Evolutionary conservation across 1,139 yeast species (phyloP), one percentile per base, ranked within the genome.

Genomic region (Lodderomyces elongisporus): DNA sequence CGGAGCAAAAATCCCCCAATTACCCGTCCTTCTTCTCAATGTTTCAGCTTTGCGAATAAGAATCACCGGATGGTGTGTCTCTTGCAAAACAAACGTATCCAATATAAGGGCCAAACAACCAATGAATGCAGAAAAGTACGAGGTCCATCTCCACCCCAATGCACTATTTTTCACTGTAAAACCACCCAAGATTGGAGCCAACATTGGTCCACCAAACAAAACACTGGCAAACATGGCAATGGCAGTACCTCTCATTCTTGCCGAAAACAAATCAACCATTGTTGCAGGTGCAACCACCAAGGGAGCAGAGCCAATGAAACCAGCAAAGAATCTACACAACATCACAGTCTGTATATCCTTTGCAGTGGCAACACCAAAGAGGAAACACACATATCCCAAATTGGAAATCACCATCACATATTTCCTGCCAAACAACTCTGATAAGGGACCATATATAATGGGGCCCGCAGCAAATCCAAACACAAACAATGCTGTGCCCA

Each of bases 1-100:
- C 4, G 93, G 80, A 17, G 95, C 94, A 50, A 75, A 78, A 35
- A 85, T 81, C 27, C 88, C 87, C 95, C 95, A 84, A 53, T 73
- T 78, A 2, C 69, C 69, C 4, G 71, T 66, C 49, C 75, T 65
- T 50, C 76, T 64, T 52, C 85, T 75, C 48, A 82, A 68, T 26
- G 51, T 54, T 44, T 68, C 72, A 2, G 91, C 91, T 56, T 79
- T 80, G 12, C 59, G 44, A 17, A 70, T 76, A 40, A 83, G 57
- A 32, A 84, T 64, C 42, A 61, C 43, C 4, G 65, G 64, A 62
- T 66, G 64, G 47, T 74, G 78, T 10, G 78, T 67, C 49, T 76
- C 82, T 35, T 63, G 60, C 37, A 59, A 53, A 24, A 66, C 38
- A 34, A 73, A 54, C 1, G 55, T 37, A 36, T 53, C 50, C 22